phyloP scores from a whole-genome alignment of 768 basidiomycete species.

The Kwoniella shandongensis region DNA sequence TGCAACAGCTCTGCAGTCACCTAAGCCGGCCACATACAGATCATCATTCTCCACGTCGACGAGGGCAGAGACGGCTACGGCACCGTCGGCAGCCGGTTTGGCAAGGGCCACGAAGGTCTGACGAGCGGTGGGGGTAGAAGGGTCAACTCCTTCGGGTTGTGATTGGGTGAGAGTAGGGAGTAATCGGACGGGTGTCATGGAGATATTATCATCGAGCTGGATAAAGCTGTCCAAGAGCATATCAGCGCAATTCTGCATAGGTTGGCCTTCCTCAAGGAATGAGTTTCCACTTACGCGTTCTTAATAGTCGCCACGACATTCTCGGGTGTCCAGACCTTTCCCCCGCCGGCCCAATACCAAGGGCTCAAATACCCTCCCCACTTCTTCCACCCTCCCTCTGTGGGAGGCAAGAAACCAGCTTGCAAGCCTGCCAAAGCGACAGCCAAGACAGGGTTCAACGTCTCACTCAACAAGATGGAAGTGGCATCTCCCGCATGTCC shows the following conservation, averaged over 20 bases:
- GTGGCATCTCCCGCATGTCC: constrained; percentile 78
- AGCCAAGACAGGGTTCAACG: constrained; percentile 79
- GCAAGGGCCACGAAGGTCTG: constrained; percentile 58
- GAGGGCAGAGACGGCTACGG: constrained; percentile 84
- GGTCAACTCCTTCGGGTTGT: constrained; percentile 3
- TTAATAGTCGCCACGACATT: constrained; percentile 28
- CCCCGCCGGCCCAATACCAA: constrained; percentile 13
- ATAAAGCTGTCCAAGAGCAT: constrained; percentile 73
- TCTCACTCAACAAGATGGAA: constrained; percentile 74
- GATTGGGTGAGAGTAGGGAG: constrained; percentile 52
- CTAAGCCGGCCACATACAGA: constrained; percentile 86
- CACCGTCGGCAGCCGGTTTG: constrained; percentile 81
- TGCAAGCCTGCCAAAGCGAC: constrained; percentile 63
- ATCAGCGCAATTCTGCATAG: background rate
- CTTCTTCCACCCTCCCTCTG: constrained; percentile 4
- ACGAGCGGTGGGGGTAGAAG: constrained; percentile 55
- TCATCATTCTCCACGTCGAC: constrained; percentile 80
- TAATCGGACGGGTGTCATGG: constrained; percentile 72
- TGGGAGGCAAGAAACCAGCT: constrained; percentile 25
- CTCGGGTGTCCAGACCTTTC: constrained; percentile 23
- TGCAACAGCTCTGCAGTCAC: constrained; percentile 93
- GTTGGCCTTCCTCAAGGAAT: background rate
- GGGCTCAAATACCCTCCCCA: constrained; percentile 24
- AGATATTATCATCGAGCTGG: constrained; percentile 79
- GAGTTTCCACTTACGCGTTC: constrained; percentile 28